Evolutionary conservation across 2,329 filamentous ascomycete genomes (phyloP), one percentile per base, ranked within the genome.

Genomic region (Pseudogymnoascus sp.): DNA sequence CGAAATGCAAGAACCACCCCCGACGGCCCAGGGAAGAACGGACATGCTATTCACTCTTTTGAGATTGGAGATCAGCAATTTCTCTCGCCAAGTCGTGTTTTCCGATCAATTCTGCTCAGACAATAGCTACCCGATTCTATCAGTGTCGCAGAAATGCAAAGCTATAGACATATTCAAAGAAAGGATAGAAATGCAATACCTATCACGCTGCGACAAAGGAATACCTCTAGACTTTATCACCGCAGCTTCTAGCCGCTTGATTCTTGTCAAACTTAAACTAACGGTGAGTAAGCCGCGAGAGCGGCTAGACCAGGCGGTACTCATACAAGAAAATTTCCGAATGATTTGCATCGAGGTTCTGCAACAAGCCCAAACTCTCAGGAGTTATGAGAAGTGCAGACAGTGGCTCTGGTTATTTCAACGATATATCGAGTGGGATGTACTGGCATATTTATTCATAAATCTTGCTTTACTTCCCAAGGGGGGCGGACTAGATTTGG

Each of bases 1-100:
- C 13, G 59, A 65, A 35, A 60, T 36, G 27, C 51, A 5, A 13
- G 4, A 63, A 10, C 61, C 61, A 27, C 64, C 63, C 27, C 31
- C 27, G 27, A 62, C 27, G 4, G 51, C 60, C 31, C 36, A 62
- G 6, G 55, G 62, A 6, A 29, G 62, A 15, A 65, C 66, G 12
- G 65, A 67, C 15, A 66, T 66, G 66, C 41, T 65, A 10, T 64
- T 66, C 27, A 25, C 51, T 9, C 38, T 63, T 7, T 36, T 66
- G 10, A 58, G 35, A 9, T 59, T 64, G 42, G 59, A 58, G 21
- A 58, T 55, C 41, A 17, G 15, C 25, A 27, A 21, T 35, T 35
- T 35, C 10, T 35, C 33, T 12, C 33, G 33, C 33, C 33, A 10
- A 35, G 33, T 35, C 33, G 10, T 35, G 33, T 35, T 35, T 9